Base-by-base conservation (phyloP, 495 filamentous ascomycete genomes). In the Hyaloscypha variabilis region DNA sequence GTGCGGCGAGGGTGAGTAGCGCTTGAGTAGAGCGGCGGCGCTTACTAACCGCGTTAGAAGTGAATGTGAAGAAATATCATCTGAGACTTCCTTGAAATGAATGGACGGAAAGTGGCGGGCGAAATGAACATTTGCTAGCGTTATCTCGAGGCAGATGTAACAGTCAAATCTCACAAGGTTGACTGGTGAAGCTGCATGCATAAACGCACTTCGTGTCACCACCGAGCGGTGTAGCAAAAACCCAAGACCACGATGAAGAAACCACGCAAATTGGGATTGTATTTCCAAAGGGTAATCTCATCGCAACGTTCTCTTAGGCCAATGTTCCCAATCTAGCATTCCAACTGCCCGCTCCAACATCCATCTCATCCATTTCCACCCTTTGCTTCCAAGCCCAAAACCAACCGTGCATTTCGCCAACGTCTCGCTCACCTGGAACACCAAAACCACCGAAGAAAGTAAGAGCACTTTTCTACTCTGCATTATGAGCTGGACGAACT, bases 401-500 rank as follows among this genome's bases (percentile, higher is more conserved):
- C 34, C 51, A 50, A 61, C n/a, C 56, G 51, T 46, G 24, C 30
- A 56, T n/a, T n/a, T n/a, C n/a, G n/a, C 31, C 30, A 24, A 58
- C 26, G 36, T 30, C 21, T 21, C 54, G 60, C 46, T 63, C 30
- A 29, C 60, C 24, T 58, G 25, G 53, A 30, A 58, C 59, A 69
- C 66, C 68, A 64, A 72, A 63, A 73, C 64, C 67, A 69, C 70
- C 31, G n/a, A 74, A 72, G 11, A 19, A 66, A 68, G 24, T 11
- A 14, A 60, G n/a, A n/a, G n/a, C n/a, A n/a, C 21, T 23, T 68
- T 21, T 77, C 85, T 91, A 98, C 85, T 99, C 88, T 99, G 95
- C 94, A 99, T 97, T 96, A 99, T 99, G 75, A 99, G 89, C 83
- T 99, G 95, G 72, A 99, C 95, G 77, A 99, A 99, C 83, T 99